phyloP scores from a whole-genome alignment of 257 asterid species.

The Petunia secreta region DNA sequence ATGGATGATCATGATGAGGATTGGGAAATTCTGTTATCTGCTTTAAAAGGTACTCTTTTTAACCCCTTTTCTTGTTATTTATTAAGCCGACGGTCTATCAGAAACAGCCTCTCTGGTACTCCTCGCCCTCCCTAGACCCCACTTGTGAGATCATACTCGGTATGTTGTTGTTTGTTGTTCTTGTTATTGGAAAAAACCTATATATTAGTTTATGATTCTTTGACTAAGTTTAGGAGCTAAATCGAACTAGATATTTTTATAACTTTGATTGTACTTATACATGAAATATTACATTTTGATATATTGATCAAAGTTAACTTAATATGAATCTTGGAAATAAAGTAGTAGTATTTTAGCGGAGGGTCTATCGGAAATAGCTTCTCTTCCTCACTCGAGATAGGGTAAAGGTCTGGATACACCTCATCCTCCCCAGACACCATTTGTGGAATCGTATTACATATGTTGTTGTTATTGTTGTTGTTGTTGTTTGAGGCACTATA shows the following conservation, averaged over 20 bases:
- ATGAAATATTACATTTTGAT: not conserved
- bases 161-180: too few species aligned
- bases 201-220: too few species aligned
- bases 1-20: slow-evolving; percentile 32
- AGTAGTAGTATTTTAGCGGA: not conserved
- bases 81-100: not conserved
- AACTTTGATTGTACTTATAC: not conserved
- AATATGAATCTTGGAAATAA: not conserved
- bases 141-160: too few species aligned
- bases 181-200: not conserved
- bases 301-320: not conserved
- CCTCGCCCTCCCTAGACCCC: too few species aligned
- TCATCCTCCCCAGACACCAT: too few species aligned
- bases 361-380: not conserved
- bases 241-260: not conserved
- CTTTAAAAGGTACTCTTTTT: slow-evolving; percentile 26
- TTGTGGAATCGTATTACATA: too few species aligned
- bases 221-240: not conserved
- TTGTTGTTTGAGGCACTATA: not conserved
- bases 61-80: slow-evolving; percentile 30
- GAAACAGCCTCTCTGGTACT: too few species aligned
- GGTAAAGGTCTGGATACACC: not conserved
- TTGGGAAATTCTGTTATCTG: slow-evolving; percentile 14
- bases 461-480: not conserved
- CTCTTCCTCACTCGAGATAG: not conserved